These are phyloP conservation scores for Nectriaceae sp. DNA, from an alignment of 2,329 filamentous ascomycete genomes.

Conservation along the genomic window DNA sequence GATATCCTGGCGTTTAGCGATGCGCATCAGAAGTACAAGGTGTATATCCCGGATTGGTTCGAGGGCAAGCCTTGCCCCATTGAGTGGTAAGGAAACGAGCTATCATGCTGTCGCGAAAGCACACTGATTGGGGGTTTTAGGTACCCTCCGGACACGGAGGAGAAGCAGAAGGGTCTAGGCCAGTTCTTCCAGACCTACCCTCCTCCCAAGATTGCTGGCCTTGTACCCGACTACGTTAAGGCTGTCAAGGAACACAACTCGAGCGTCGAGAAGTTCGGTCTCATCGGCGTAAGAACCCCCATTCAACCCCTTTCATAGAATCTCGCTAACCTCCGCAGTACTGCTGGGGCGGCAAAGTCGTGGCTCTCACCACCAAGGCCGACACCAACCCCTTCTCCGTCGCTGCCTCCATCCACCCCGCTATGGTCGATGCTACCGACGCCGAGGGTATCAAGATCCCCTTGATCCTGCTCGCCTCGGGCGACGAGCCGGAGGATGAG, in stretches of 20 bases:
- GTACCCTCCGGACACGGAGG: conserved; percentile 64
- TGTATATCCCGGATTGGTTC: conserved; percentile 94
- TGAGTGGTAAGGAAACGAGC: conserved; percentile 41
- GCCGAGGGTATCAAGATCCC: conserved; percentile 62
- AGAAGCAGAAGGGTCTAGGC: conserved; percentile 61
- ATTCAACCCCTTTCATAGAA: conserved; percentile 2
- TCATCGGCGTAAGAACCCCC: conserved; percentile 56
- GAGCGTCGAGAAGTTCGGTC: conserved; percentile 58
- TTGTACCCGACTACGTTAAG: conserved; percentile 57
- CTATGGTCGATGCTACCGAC: conserved; percentile 65
- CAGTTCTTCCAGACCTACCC: conserved; percentile 58
- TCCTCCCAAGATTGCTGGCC: conserved; percentile 47
- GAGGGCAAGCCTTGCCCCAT: conserved; percentile 67
- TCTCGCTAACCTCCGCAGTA: conserved; percentile 38
- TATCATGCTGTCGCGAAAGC: not conserved
- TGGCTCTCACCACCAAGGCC: conserved; percentile 51
- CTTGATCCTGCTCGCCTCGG: conserved; percentile 63
- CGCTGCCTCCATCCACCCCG: conserved; percentile 57
- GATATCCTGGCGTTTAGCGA: conserved; percentile 63
- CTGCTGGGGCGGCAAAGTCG: conserved; percentile 74
- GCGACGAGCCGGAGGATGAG: conserved; percentile 59
- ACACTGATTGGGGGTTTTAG: conserved; percentile 33
- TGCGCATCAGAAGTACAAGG: conserved; percentile 69
- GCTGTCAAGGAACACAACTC: conserved; percentile 55
- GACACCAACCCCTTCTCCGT: conserved; percentile 57